A percentile compares a stretch with the other conserved stretches of the same genome.
phyloP scores from a whole-genome alignment of 495 filamentous ascomycete genomes.

The Aspergillus asperescens region DNA sequence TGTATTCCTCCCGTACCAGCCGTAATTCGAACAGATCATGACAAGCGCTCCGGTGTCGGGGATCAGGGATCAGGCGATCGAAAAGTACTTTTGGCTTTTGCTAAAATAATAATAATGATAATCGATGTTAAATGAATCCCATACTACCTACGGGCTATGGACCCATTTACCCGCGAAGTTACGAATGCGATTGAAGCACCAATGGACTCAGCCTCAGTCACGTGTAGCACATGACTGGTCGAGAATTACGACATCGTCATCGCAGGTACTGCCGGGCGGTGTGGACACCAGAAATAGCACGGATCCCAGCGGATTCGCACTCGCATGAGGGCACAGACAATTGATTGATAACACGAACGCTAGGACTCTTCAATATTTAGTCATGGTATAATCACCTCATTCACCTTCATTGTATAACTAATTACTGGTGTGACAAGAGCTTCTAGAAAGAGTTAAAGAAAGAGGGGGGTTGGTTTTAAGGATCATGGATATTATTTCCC shows the following conservation, averaged over 20 bases:
- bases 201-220: slow-evolving; percentile 5
- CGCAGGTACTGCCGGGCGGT: neutral
- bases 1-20: neutral
- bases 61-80: no score
- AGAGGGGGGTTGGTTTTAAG: no score
- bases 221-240: slow-evolving; percentile 12
- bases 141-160: no score
- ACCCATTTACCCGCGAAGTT: no score
- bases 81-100: no score
- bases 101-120: no score
- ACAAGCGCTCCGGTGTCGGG: slow-evolving; percentile 3
- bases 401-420: neutral
- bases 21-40: neutral
- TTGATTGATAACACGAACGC: slow-evolving; percentile 4
- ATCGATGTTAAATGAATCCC: no score
- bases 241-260: neutral
- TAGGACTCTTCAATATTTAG: neutral
- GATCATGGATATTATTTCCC: no score
- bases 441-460: neutral
- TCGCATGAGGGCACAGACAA: neutral
- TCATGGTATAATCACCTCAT: slow-evolving; percentile 19
- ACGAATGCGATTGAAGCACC: no score
- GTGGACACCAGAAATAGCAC: neutral
- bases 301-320: neutral
- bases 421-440: neutral